These are phyloP conservation scores for Aspergillus melleus DNA, from an alignment of 2,329 filamentous ascomycete genomes.

Conservation along the genomic window DNA sequence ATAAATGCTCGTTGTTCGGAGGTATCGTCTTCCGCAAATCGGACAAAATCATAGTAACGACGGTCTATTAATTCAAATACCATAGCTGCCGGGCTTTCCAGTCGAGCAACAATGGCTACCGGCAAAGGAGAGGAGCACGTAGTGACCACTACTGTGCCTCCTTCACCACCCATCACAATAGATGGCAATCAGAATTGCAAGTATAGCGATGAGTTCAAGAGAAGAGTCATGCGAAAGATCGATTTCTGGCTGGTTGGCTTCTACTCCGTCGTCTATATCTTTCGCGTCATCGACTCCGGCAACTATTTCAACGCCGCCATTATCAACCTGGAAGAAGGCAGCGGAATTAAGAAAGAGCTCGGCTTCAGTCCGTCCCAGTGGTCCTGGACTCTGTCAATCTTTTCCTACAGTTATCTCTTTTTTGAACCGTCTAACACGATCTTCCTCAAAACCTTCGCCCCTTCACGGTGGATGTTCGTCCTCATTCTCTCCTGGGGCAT, in stretches of 20 bases:
- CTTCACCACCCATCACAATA: too few relatives aligned
- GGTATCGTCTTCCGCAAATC: too few relatives aligned
- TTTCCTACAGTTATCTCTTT: slow-evolving; percentile 42
- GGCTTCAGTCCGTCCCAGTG: slow-evolving; percentile 33
- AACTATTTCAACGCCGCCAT: slow-evolving; percentile 46
- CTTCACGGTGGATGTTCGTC: slow-evolving; percentile 39
- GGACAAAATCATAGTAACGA: too few relatives aligned
- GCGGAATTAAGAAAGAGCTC: slow-evolving; percentile 43
- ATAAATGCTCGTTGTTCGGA: too few relatives aligned
- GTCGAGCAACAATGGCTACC: too few relatives aligned
- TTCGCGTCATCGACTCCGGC: slow-evolving; percentile 41
- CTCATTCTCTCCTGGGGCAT: slow-evolving; percentile 40
- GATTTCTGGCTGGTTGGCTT: slow-evolving; percentile 33
- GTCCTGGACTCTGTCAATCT: slow-evolving; percentile 44
- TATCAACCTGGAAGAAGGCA: slow-evolving; percentile 42
- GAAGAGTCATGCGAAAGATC: slow-evolving; percentile 34
- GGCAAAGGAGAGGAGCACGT: too few relatives aligned
- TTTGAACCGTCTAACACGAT: slow-evolving; percentile 43
- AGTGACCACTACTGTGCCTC: too few relatives aligned
- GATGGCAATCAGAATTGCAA: not conserved
- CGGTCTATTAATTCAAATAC: too few relatives aligned
- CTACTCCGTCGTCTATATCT: slow-evolving; percentile 42
- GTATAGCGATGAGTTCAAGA: slow-evolving; percentile 25
- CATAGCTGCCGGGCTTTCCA: too few relatives aligned
- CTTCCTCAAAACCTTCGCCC: slow-evolving; percentile 36